phyloP scores from a whole-genome alignment of 129 eudicot genomes.

The Arctium lappa region DNA sequence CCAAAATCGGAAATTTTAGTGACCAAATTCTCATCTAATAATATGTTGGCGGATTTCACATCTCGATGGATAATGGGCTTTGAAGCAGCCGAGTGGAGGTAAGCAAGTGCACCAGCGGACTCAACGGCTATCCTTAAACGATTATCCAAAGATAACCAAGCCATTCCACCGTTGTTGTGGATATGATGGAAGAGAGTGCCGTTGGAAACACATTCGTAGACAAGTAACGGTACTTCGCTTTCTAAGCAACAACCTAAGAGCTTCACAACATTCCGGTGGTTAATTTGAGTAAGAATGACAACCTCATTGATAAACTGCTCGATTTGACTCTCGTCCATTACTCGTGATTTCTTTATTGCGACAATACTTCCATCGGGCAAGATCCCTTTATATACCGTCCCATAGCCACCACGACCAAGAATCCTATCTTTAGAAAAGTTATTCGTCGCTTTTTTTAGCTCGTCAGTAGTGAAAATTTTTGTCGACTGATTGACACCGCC shows the following conservation, averaged over 20 bases:
- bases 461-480: constrained; percentile 25
- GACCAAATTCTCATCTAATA: not conserved
- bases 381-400: not conserved
- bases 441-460: not conserved
- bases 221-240: too few relatives aligned
- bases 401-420: constrained; percentile 36
- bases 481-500: constrained; percentile 6
- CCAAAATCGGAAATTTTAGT: constrained; percentile 38
- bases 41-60: constrained; percentile 35
- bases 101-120: constrained; percentile 22
- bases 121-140: constrained; percentile 38
- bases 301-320: constrained; percentile 47
- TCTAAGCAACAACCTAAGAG: too few relatives aligned
- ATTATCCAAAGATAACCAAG: constrained; percentile 22
- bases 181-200: constrained; percentile 38
- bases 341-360: constrained; percentile 30
- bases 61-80: constrained; percentile 50
- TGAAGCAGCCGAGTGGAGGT: constrained; percentile 24
- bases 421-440: constrained; percentile 21
- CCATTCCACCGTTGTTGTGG: constrained; percentile 1
- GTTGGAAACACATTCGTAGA: not conserved
- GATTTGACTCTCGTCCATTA: constrained; percentile 16
- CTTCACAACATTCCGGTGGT: too few relatives aligned
- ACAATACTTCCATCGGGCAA: constrained; percentile 26
- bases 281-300: too few relatives aligned